Percentiles rank a stretch among this genome's conserved stretches.
Conservation (phyloP, 208 protist genomes). For the Crithidia acanthocephali region DNA sequence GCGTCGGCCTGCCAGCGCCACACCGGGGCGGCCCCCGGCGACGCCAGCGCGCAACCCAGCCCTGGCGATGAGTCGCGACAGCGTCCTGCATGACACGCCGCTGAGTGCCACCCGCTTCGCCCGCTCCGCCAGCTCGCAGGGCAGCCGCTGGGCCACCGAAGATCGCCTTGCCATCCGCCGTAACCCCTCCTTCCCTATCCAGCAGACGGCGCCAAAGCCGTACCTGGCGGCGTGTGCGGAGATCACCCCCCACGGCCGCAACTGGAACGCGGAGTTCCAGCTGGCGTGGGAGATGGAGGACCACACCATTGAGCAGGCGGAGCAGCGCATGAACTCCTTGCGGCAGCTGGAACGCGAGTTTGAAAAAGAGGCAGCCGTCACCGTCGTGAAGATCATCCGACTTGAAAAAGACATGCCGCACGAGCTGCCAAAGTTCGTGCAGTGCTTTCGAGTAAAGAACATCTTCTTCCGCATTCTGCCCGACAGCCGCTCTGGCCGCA, state of each 20-base stretch:
- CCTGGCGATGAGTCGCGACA: conserved; percentile 10
- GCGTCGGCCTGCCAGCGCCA: conserved; percentile 24
- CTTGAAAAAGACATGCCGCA: conserved; percentile 77
- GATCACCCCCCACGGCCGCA: conserved; percentile 49
- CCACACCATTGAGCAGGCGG: conserved; percentile 57
- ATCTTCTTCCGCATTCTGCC: conserved; percentile 90
- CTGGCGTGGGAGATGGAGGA: conserved; percentile 82
- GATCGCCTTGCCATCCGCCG: conserved; percentile 66
- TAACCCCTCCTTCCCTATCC: conserved; percentile 73
- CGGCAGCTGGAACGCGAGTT: conserved; percentile 63
- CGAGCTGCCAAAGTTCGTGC: conserved; percentile 76
- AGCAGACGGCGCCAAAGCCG: conserved; percentile 75
- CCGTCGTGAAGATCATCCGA: conserved; percentile 76
- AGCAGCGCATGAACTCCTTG: conserved; percentile 47
- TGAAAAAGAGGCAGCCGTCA: conserved; percentile 48
- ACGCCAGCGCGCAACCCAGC: conserved; percentile 16
- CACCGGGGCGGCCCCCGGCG: conserved; percentile 10
- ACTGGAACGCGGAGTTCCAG: conserved; percentile 91
- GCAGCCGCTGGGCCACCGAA: conserved; percentile 46
- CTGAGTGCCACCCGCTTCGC: conserved; percentile 9
- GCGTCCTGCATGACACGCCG: conserved; percentile 7
- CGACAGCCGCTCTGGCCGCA: conserved; percentile 81
- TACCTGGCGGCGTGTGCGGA: conserved; percentile 68
- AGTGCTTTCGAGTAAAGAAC: conserved; percentile 86
- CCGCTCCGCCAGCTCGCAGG: conserved; percentile 28